Conservation (phyloP, 75 land plant species). For the Selaginella moellendorffii region DNA sequence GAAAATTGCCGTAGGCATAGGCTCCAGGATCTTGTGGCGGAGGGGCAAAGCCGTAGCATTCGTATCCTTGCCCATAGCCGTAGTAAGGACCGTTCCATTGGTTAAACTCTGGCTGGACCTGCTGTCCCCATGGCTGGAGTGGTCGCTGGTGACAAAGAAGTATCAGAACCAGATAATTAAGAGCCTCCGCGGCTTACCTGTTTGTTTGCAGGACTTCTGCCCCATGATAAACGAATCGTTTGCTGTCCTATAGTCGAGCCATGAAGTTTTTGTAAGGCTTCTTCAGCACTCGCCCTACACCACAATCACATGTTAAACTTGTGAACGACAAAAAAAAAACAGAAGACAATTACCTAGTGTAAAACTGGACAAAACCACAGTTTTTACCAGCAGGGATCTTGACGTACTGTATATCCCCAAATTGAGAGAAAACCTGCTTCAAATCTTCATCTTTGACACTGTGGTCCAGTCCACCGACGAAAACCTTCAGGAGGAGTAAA, state of each 20-base stretch:
- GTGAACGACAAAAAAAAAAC: not conserved
- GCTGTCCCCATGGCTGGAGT: conserved; percentile 40
- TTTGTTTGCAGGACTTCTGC: conserved; percentile 1
- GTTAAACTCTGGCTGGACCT: conserved; percentile 56
- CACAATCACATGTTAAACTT: no score
- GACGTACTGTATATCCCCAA: conserved; percentile 74
- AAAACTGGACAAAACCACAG: conserved; percentile 96
- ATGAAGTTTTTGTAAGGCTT: not conserved
- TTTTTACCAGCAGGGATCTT: conserved; percentile 90
- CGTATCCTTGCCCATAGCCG: conserved; percentile 79
- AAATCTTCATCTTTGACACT: conserved; percentile 63
- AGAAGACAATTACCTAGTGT: conserved; percentile 60
- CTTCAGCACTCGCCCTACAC: not conserved
- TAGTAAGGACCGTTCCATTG: conserved; percentile 78
- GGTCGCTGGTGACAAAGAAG: not conserved
- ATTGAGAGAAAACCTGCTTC: conserved; percentile 55
- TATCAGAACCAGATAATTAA: no score
- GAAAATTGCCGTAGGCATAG: conserved; percentile 67
- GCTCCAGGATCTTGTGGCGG: conserved; percentile 65
- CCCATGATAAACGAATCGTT: not conserved
- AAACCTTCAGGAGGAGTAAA: no score
- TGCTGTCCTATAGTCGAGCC: not conserved
- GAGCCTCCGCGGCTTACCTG: no score
- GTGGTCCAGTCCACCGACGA: conserved; percentile 89
- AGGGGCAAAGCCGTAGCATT: conserved; percentile 63